phyloP scores from a whole-genome alignment of 371 early-diverging fungal genomes.

The Coemansia sp. region DNA sequence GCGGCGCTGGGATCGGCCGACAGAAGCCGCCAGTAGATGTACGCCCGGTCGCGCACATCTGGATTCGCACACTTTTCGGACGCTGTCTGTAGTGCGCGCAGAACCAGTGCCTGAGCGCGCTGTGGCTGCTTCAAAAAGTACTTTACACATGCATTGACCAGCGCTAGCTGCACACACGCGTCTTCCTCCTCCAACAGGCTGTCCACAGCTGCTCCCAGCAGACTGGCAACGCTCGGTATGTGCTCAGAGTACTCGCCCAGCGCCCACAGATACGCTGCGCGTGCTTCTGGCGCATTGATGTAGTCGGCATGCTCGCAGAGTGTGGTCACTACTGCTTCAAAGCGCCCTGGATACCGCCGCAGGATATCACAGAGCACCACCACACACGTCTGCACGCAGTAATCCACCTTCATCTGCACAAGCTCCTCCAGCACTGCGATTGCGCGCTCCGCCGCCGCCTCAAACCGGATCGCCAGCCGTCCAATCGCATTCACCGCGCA shows the following conservation, averaged over 20 bases:
- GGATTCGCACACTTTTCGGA: slow-evolving; percentile 92
- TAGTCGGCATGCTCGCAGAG: slow-evolving; percentile 87
- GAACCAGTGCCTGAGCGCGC: slow-evolving; percentile 85
- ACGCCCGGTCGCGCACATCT: slow-evolving; percentile 93
- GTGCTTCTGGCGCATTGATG: slow-evolving; percentile 91
- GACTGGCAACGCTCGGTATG: slow-evolving; percentile 80
- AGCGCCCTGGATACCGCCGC: slow-evolving; percentile 87
- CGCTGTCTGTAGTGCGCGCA: slow-evolving; percentile 79
- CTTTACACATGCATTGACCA: slow-evolving; percentile 88
- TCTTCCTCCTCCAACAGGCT: slow-evolving; percentile 64
- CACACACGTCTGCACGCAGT: slow-evolving; percentile 90
- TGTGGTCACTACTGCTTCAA: slow-evolving; percentile 81
- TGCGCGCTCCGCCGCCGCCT: slow-evolving; percentile 82
- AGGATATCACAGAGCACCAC: slow-evolving; percentile 93
- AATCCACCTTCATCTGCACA: slow-evolving; percentile 84
- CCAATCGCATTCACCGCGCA: slow-evolving; percentile 91
- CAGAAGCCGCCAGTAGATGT: slow-evolving; percentile 93
- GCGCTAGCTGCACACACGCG: slow-evolving; percentile 74
- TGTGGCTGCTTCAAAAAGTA: slow-evolving; percentile 84
- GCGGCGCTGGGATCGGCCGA: slow-evolving; percentile 89
- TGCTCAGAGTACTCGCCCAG: slow-evolving; percentile 94
- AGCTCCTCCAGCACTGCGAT: slow-evolving; percentile 84
- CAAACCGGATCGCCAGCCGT: slow-evolving; percentile 88
- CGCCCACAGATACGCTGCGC: slow-evolving; percentile 92
- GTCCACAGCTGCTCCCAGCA: slow-evolving; percentile 75